Evolutionary conservation across 73 alveolate genomes (phyloP), one percentile per base, ranked within the genome.

Genomic region (Paramecium biaurelia): DNA sequence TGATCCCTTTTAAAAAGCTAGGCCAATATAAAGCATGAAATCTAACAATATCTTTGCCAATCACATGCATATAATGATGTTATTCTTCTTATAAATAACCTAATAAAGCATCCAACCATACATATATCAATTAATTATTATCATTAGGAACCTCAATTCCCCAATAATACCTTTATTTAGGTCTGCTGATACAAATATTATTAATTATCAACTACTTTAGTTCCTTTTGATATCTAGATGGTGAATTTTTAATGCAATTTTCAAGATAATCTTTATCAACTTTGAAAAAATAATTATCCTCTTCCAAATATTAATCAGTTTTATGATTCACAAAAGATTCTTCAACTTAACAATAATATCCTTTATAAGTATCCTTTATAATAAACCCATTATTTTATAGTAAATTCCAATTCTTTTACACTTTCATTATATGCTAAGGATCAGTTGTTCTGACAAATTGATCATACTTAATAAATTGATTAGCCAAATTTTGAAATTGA

Each of bases 11-110:
- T 42, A 95, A 76, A 45, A 96, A 94, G 15, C 96, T 94, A 8
- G 98, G 97, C 98, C 98, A 96, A 90, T 92, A 93, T 9, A 94
- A 85, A 1, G 97, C 94, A 84, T 96, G 98, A 70, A 96, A 96
- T 70, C 95, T 96, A 35, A 96, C 87, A n/a, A 96, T 96, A 92
- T 96, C 98, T 86, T 96, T 96, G 11, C 98, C 98, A 5, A 96
- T 92, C 4, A 96, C 93, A 93, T 96, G 89, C 34, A 37, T 88
- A 15, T 88, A 23, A 21, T 76, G 89, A 35, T 38, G 35, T 21
- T 57, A 57, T 14, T 68, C 56, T 24, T 59, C 76, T 70, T 76
- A 42, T 10, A 92, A 70, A 82, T 96, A 96, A 58, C 95, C 95
- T 26, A 92, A 76, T 28, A 96, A 67, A 12, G 98, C 98, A 86